Base-by-base conservation (phyloP, 495 filamentous ascomycete species). In the Copromyces sp. region DNA sequence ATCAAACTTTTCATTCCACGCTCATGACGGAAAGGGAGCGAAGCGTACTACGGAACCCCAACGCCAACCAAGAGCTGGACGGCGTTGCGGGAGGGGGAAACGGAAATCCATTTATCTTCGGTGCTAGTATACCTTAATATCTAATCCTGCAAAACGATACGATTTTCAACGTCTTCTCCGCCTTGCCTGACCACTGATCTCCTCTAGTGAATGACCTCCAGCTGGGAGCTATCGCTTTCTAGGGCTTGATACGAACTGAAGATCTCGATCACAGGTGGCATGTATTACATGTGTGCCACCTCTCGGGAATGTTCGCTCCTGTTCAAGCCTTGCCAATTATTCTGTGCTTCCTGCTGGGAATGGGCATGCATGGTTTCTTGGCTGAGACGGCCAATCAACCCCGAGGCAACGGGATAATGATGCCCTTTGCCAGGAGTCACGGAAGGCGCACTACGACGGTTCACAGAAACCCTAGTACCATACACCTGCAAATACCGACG, bases 21-120 rank as follows among this genome's bases (percentile, higher is more conserved):
- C 24, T 32, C 12, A 61, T 32, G 24, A 61, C 24, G 24, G 53
- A 32, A 32, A 61, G 24, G 24, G 24, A 61, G 24, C 24, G 53
- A 61, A 61, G 53, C 53, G 24, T 61, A 35, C 24, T 16, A 17
- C 53, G 14, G 24, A 11, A 61, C 53, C 14, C 3, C 12, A 75
- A 59, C 74, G 77, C 71, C 71, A 75, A 79, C 74, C 78, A 79
- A 79, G 78, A 71, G 76, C 77, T 79, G 78, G 74, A 73, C 78
- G 71, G 68, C 72, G 76, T 73, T 74, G 71, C 68, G 35, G 38
- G 24, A 53, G 44, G 40, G 39, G 40, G 14, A 24, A 61, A 61
- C 29, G 14, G 29, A 8, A 32, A 32, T 9, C 29, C 47, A 59
- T 61, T 61, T 12, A 61, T 35, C 2, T 61, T 61, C 12, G 53